Evolutionary conservation across 345 rosid species (phyloP).

Genomic region (Arabidopsis thaliana): DNA sequence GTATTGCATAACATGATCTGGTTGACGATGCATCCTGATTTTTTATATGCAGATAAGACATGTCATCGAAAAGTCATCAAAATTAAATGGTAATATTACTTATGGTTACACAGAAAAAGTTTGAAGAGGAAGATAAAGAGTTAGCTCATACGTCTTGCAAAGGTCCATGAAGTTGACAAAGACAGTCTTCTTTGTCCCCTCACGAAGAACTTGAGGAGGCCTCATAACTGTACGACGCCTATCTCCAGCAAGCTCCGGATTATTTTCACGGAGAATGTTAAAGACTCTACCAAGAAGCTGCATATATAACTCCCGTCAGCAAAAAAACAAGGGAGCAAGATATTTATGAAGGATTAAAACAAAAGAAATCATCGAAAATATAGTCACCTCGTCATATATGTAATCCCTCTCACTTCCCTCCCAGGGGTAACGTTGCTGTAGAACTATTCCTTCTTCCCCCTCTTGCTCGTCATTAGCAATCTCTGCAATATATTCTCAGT

Average conservation of each 20-base stretch:
- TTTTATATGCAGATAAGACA: background rate
- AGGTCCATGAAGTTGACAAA: slow-evolving; percentile 97
- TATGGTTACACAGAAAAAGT: background rate
- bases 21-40: slow-evolving; percentile 89
- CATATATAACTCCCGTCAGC: slow-evolving; percentile 32
- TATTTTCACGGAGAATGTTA: slow-evolving; percentile 89
- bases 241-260: slow-evolving; percentile 96
- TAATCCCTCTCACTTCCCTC: slow-evolving; percentile 95
- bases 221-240: slow-evolving; percentile 97
- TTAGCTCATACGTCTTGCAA: slow-evolving; percentile 73
- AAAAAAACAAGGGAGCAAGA: background rate
- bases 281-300: slow-evolving; percentile 95
- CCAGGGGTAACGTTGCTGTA: slow-evolving; percentile 78
- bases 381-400: slow-evolving; percentile 76
- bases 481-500: slow-evolving; percentile 48
- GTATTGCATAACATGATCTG: slow-evolving; percentile 92
- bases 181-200: slow-evolving; percentile 97
- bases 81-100: background rate
- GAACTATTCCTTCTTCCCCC: slow-evolving; percentile 56
- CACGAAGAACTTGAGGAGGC: slow-evolving; percentile 98
- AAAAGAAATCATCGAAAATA: background rate
- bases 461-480: slow-evolving; percentile 64
- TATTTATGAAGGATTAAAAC: background rate
- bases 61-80: slow-evolving; percentile 9
- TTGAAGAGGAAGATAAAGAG: slow-evolving; percentile 14